A percentile compares a stretch with the other conserved stretches of the same genome.
Evolutionary conservation across 192 early-diverging fungal species (phyloP).

Genomic region (Podila minutissima): DNA sequence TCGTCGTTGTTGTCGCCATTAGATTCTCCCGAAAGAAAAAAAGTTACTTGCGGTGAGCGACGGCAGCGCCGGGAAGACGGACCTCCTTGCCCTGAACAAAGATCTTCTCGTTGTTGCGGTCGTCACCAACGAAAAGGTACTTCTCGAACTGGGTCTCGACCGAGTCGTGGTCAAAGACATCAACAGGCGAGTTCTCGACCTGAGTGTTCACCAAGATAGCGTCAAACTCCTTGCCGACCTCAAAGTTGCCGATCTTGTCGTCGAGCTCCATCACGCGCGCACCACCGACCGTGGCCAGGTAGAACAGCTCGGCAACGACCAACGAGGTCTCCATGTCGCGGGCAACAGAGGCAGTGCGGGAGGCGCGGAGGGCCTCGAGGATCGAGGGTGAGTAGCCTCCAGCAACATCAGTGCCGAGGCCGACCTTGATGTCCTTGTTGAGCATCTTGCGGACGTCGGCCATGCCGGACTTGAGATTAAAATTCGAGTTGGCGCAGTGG

Average conservation of each 20-base stretch:
- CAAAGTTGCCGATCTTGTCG: constrained; percentile 83
- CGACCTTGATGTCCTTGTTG: constrained; percentile 80
- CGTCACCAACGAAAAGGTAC: constrained; percentile 93
- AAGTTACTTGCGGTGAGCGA: constrained; percentile 35
- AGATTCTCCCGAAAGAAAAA: neutral
- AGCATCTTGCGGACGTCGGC: constrained; percentile 84
- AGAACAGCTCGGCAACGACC: constrained; percentile 76
- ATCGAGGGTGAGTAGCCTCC: constrained; percentile 90
- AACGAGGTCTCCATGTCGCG: constrained; percentile 66
- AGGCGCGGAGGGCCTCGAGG: constrained; percentile 86
- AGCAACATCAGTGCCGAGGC: constrained; percentile 93
- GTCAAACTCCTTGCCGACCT: constrained; percentile 90
- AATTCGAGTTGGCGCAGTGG: constrained; percentile 95
- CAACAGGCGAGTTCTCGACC: constrained; percentile 59
- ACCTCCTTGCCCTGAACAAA: constrained; percentile 79
- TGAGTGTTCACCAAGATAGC: constrained; percentile 78
- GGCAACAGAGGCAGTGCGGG: constrained; percentile 80
- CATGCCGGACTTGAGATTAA: constrained; percentile 82
- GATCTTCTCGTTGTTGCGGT: constrained; percentile 83
- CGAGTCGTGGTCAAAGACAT: constrained; percentile 72
- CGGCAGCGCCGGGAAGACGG: constrained; percentile 27
- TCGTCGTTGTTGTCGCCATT: neutral
- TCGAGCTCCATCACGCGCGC: constrained; percentile 82
- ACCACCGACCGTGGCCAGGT: constrained; percentile 92
- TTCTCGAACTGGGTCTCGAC: constrained; percentile 76